Conservation (phyloP, 345 rosid genomes). For the Limnanthes douglasii region DNA sequence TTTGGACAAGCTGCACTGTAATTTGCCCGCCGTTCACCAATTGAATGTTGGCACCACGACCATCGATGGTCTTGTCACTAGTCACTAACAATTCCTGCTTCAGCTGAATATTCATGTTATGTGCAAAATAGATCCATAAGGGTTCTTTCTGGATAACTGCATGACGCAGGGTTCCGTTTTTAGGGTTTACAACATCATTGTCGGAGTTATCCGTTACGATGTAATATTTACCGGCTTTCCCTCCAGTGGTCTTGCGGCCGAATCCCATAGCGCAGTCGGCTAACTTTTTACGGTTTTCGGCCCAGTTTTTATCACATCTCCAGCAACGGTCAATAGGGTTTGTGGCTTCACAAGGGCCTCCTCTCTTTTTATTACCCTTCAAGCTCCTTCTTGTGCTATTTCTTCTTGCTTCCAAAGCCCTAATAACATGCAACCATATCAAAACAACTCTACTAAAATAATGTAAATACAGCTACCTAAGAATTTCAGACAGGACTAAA, state of each 20-base stretch:
- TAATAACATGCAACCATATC: slow-evolving; percentile 8
- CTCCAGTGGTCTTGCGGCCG: slow-evolving; percentile 52
- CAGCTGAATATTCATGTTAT: slow-evolving; percentile 47
- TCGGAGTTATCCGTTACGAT: slow-evolving; percentile 46
- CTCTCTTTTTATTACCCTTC: slow-evolving; percentile 2
- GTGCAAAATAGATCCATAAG: slow-evolving; percentile 59
- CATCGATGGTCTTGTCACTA: slow-evolving; percentile 69
- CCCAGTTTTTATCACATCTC: slow-evolving; percentile 41
- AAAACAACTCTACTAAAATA: background rate
- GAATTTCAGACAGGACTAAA: too few species aligned
- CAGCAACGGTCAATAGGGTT: slow-evolving; percentile 59
- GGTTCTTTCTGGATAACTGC: slow-evolving; percentile 56
- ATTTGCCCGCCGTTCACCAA: slow-evolving; percentile 48
- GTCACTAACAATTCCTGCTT: slow-evolving; percentile 36
- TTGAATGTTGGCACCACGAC: slow-evolving; percentile 47
- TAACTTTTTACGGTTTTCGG: slow-evolving; percentile 29
- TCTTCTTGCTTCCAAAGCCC: slow-evolving; percentile 2
- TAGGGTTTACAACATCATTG: slow-evolving; percentile 31
- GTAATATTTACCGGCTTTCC: slow-evolving; percentile 32
- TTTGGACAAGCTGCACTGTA: slow-evolving; percentile 43
- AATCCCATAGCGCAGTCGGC: slow-evolving; percentile 57
- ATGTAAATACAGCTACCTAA: too few species aligned
- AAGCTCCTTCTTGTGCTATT: slow-evolving; percentile 16
- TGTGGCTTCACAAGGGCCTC: slow-evolving; percentile 25
- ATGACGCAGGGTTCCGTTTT: slow-evolving; percentile 57